Evolutionary conservation across 2,329 filamentous ascomycete species (phyloP).

Genomic region (Cercospora zeina): DNA sequence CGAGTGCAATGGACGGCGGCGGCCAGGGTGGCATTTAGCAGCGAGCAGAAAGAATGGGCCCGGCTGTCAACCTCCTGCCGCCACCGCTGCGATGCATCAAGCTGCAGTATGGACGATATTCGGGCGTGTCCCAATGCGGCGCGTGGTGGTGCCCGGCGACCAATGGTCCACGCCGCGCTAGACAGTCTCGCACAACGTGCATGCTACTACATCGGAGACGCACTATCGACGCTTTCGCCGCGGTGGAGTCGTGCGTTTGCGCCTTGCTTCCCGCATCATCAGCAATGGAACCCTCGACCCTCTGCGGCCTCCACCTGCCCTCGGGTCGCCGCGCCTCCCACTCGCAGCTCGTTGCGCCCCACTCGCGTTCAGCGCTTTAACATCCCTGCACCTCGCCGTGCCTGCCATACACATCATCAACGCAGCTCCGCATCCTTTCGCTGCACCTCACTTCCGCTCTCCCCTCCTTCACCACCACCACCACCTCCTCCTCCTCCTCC

Average conservation of each 20-base stretch:
- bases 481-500: conserved; percentile 1
- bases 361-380: conserved; percentile 18
- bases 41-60: background rate
- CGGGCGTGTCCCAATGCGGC: conserved; percentile 7
- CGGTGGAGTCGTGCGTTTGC: conserved; percentile 13
- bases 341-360: conserved; percentile 26
- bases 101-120: conserved; percentile 11
- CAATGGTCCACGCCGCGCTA: conserved; percentile 2
- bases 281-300: background rate
- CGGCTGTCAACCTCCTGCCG: conserved; percentile 5
- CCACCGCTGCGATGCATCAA: conserved; percentile 1
- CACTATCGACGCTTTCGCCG: conserved; percentile 15
- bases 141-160: conserved; percentile 1
- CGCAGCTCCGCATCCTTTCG: conserved; percentile 15
- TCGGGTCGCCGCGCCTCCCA: conserved; percentile 24
- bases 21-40: conserved; percentile 1
- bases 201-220: conserved; percentile 10
- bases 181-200: conserved; percentile 13
- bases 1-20: background rate
- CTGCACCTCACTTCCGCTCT: background rate
- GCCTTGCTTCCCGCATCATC: conserved; percentile 21
- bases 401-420: conserved; percentile 12
- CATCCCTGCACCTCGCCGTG: conserved; percentile 16
- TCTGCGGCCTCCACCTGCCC: background rate
- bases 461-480: background rate